Conservation (phyloP, 306 rosid species). For the Pachyrhizus erosus region DNA sequence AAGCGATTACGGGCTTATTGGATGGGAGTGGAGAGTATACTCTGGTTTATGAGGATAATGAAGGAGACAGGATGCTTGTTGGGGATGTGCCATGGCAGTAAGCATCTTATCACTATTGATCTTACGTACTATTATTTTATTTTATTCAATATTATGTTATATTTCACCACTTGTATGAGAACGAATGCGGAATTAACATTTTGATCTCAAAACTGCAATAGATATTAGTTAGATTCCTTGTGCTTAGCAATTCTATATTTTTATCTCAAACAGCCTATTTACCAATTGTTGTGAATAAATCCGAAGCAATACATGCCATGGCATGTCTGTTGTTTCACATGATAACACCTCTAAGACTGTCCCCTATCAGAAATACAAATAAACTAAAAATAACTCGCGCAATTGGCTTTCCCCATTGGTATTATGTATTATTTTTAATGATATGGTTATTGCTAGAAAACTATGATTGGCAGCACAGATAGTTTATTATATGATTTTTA, state of each 20-base stretch:
- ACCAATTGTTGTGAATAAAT: slow-evolving; percentile 39
- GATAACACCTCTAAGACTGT: slow-evolving; percentile 39
- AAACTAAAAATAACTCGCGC: slow-evolving; percentile 20
- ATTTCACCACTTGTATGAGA: slow-evolving; percentile 30
- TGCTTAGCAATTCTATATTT: slow-evolving; percentile 33
- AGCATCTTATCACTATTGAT: slow-evolving; percentile 60
- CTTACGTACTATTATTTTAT: slow-evolving; percentile 37
- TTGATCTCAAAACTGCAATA: background rate
- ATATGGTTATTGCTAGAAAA: slow-evolving; percentile 31
- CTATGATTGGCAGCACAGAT: slow-evolving; percentile 15
- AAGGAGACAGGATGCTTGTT: slow-evolving; percentile 99
- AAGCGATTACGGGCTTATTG: slow-evolving; percentile 70
- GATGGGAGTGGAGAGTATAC: slow-evolving; percentile 98
- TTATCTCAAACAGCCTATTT: slow-evolving; percentile 12
- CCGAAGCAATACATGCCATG: slow-evolving; percentile 45
- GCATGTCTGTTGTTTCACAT: slow-evolving; percentile 47
- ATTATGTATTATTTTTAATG: too few species aligned
- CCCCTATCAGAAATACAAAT: slow-evolving; percentile 38
- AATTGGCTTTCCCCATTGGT: slow-evolving; percentile 12
- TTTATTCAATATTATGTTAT: slow-evolving; percentile 39
- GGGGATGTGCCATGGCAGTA: slow-evolving; percentile 99
- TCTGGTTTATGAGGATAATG: slow-evolving; percentile 98
- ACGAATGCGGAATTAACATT: background rate
- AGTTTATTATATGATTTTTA: background rate
- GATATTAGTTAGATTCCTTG: slow-evolving; percentile 55